Evolutionary conservation across 768 basidiomycete species (phyloP), one percentile per base, ranked within the genome.

Genomic region (Naganishia vishniacii): DNA sequence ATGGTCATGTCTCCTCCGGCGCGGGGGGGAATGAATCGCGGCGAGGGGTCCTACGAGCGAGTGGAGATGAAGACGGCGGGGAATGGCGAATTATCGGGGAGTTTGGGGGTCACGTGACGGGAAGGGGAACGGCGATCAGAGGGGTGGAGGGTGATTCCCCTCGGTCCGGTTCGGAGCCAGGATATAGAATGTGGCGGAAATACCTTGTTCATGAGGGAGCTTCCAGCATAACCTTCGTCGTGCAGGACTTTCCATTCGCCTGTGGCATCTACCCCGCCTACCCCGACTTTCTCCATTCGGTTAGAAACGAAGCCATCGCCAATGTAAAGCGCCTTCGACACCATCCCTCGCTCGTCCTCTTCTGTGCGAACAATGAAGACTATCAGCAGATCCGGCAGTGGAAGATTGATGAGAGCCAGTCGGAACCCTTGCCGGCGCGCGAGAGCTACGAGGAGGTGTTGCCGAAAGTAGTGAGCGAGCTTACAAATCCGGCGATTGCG

Each of bases 211-310:
- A n/a, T 15, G 9, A 45, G 34, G 25, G 28, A 53, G 23, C 31
- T n/a, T 32, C n/a, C 31, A 40, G 18, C 18, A 13, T 12, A 16
- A 37, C 34, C 32, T 5, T n/a, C 20, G 6, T 34, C 7, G 6
- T 53, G 18, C 51, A 53, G 51, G 94, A 97, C 78, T 93, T 95
- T 77, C 87, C 89, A 86, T 97, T 97, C 75, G 91, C 86, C 31
- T 95, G 93, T 74, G 93, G 92, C 0, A 73, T 91, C 85, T 94
- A 95, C 73, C 92, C 92, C 0, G 92, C 89, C 2, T 86, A 93
- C 71, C 85, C 89, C 66, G 82, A 85, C 7, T 87, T 93, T 72
- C 69, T 91, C 42, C 81, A 82, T 37, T 86, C 84, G 23, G 86
- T 95, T 23, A 80, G 83, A 65, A 76, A 81, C 34, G 93, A 98